Percentiles rank a stretch among this genome's conserved stretches.
These are phyloP conservation scores for Metschnikowia koreensis DNA, from an alignment of 805 yeast genomes.

Conservation along the genomic window DNA sequence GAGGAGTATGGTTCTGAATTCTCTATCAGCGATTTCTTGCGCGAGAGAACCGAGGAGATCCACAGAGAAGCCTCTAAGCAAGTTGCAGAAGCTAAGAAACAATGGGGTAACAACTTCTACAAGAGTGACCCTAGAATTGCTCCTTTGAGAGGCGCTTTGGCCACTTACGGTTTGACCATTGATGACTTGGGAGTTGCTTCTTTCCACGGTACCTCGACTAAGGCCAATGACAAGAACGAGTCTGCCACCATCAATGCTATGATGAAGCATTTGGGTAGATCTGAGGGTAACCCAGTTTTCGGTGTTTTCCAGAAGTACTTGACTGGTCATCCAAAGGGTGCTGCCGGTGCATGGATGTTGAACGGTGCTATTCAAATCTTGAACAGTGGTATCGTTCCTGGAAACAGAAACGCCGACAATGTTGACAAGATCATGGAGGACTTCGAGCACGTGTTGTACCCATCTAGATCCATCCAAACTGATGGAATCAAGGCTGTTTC, in stretches of 20 bases:
- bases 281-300: slow-evolving; percentile 95
- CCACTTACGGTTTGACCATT: slow-evolving; percentile 85
- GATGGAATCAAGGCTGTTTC: slow-evolving; percentile 98
- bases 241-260: slow-evolving; percentile 84
- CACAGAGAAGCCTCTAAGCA: slow-evolving; percentile 82
- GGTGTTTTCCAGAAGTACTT: slow-evolving; percentile 99
- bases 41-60: slow-evolving; percentile 86
- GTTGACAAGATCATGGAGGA: slow-evolving; percentile 80
- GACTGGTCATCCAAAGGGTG: slow-evolving; percentile 99
- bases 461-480: slow-evolving; percentile 89
- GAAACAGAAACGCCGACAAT: slow-evolving; percentile 98
- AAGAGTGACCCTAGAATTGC: slow-evolving; percentile 90
- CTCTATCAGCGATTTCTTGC: slow-evolving; percentile 49
- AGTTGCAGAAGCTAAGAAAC: slow-evolving; percentile 81
- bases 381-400: slow-evolving; percentile 93
- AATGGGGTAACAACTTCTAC: slow-evolving; percentile 96
- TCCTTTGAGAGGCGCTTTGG: slow-evolving; percentile 95
- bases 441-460: slow-evolving; percentile 86
- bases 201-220: slow-evolving; percentile 98
- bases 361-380: slow-evolving; percentile 95
- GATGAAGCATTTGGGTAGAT: slow-evolving; percentile 94
- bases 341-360: slow-evolving; percentile 99
- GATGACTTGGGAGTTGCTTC: slow-evolving; percentile 97
- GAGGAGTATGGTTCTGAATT: slow-evolving; percentile 52
- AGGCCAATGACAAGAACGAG: slow-evolving; percentile 98